Conservation (phyloP, 768 basidiomycete species). For the Pseudohyphozyma bogoriensis region DNA sequence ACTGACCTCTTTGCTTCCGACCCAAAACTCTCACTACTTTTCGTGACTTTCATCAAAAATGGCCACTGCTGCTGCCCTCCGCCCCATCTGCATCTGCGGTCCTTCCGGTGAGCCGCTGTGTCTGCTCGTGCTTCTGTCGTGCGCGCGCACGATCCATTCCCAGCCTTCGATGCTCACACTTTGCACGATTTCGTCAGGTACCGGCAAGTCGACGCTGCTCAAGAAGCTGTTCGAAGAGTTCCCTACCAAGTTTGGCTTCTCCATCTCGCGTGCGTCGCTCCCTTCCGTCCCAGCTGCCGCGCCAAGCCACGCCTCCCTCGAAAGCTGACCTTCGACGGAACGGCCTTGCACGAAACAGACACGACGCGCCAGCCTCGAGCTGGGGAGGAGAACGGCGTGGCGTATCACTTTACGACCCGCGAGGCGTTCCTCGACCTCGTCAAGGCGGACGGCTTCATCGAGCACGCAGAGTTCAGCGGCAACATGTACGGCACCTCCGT, state of each 20-base stretch:
- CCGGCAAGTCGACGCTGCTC: constrained; percentile 87
- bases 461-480: constrained; percentile 84
- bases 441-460: constrained; percentile 67
- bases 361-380: constrained; percentile 77
- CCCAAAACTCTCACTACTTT: too few relatives aligned
- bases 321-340: not conserved
- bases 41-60: too few relatives aligned
- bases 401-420: constrained; percentile 72
- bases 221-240: constrained; percentile 65
- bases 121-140: too few relatives aligned
- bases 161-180: too few relatives aligned
- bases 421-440: constrained; percentile 66
- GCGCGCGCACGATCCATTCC: too few relatives aligned
- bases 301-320: not conserved
- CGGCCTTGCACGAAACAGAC: constrained; percentile 44
- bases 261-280: constrained; percentile 66
- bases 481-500: constrained; percentile 91
- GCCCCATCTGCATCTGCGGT: constrained; percentile 74
- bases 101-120: too few relatives aligned
- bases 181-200: too few relatives aligned
- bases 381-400: constrained; percentile 68
- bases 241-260: constrained; percentile 82
- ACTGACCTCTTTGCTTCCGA: too few relatives aligned
- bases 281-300: not conserved
- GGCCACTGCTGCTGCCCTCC: constrained; percentile 1